Percentiles rank a stretch among this genome's conserved stretches.
Conservation (phyloP, 495 filamentous ascomycete genomes). For the Pseudotulostoma volvatum region DNA sequence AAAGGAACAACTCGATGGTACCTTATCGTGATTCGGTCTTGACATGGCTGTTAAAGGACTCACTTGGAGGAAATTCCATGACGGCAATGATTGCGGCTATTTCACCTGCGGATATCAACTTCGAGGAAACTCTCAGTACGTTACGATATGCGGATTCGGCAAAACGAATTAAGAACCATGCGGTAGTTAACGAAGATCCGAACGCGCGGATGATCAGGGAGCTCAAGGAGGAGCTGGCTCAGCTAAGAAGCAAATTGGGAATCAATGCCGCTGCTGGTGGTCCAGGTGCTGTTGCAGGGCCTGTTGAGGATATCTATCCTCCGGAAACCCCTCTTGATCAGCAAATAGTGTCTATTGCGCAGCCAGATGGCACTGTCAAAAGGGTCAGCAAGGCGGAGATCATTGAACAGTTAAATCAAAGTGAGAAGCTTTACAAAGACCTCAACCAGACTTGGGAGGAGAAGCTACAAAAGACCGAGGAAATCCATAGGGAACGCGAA, state of each 20-base stretch:
- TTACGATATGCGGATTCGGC: conserved; percentile 93
- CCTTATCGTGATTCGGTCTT: conserved; percentile 95
- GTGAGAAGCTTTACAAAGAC: conserved; percentile 89
- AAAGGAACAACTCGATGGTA: conserved; percentile 70
- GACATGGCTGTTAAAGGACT: conserved; percentile 96
- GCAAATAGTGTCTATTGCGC: conserved; percentile 89
- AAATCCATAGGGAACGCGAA: conserved; percentile 95
- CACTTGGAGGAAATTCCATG: conserved; percentile 95
- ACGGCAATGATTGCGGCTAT: conserved; percentile 99
- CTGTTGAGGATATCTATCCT: conserved; percentile 66
- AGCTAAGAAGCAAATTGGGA: conserved; percentile 73
- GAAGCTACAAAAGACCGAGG: conserved; percentile 84
- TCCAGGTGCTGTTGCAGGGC: conserved; percentile 26
- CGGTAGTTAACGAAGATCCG: conserved; percentile 96
- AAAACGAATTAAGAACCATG: conserved; percentile 99
- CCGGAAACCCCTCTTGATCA: conserved; percentile 84
- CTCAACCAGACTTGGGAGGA: conserved; percentile 99
- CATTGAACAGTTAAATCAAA: conserved; percentile 85
- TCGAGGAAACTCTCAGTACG: conserved; percentile 91
- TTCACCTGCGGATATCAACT: conserved; percentile 97
- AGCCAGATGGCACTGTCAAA: conserved; percentile 71
- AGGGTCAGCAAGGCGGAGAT: conserved; percentile 98
- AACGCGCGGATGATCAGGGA: conserved; percentile 98
- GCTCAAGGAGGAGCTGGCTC: conserved; percentile 82
- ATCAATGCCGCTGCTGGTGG: conserved; percentile 38